Percentiles rank a stretch among this genome's conserved stretches.
Conservation (phyloP, 495 filamentous ascomycete genomes). For the Penicillium canescens region DNA sequence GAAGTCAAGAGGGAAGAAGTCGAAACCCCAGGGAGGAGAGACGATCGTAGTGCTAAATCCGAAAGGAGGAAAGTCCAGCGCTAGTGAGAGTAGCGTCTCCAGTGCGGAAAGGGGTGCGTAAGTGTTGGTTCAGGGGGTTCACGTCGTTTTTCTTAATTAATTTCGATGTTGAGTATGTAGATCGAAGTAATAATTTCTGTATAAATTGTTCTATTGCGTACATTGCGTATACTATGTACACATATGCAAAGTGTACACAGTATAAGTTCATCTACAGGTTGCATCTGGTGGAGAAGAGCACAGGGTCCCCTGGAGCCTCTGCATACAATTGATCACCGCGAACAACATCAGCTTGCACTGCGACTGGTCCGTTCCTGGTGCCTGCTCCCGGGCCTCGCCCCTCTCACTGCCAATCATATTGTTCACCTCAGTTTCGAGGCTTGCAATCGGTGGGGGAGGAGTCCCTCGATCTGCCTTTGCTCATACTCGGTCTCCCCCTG, state of each 20-base stretch:
- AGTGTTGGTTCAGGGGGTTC: slow-evolving; percentile 19
- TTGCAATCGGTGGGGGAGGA: slow-evolving; percentile 1
- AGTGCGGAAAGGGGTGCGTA: slow-evolving; percentile 25
- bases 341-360: slow-evolving; percentile 4
- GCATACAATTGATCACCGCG: slow-evolving; percentile 2
- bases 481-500: neutral
- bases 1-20: neutral
- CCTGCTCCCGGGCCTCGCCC: neutral
- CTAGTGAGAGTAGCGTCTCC: slow-evolving; percentile 24
- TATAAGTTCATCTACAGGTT: neutral
- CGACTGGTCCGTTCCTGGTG: slow-evolving; percentile 4
- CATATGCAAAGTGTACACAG: neutral
- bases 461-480: neutral
- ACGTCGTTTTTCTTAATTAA: neutral
- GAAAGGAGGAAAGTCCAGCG: neutral
- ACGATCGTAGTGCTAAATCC: neutral
- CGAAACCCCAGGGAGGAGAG: neutral
- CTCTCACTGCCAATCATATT: slow-evolving; percentile 5
- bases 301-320: slow-evolving; percentile 2
- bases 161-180: neutral
- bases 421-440: neutral
- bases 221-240: neutral
- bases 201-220: neutral
- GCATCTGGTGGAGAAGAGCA: neutral
- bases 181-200: no score